Evolutionary conservation across 2,329 filamentous ascomycete genomes (phyloP).

Genomic region (Rugonectria rugulosa): DNA sequence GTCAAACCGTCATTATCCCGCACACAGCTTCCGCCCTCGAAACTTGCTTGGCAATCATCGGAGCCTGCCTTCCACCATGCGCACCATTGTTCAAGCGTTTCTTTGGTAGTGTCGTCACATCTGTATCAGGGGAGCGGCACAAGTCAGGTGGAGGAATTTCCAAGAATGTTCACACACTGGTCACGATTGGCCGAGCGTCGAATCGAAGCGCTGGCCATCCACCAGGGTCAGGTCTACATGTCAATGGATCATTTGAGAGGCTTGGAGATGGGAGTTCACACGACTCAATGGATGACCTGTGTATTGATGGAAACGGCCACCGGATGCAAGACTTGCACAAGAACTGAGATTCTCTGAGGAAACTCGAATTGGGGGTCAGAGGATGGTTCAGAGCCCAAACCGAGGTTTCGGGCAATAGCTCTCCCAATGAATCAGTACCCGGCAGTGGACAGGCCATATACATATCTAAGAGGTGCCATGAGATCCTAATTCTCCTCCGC

Average conservation of each 20-base stretch:
- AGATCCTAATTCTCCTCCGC: too few species aligned
- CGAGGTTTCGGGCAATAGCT: too few species aligned
- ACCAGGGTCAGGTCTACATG: background rate
- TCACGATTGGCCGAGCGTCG: conserved; percentile 7
- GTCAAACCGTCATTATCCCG: conserved; percentile 10
- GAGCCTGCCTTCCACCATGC: conserved; percentile 15
- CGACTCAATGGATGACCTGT: conserved; percentile 7
- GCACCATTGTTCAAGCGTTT: conserved; percentile 26
- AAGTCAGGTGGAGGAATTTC: background rate
- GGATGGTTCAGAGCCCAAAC: too few species aligned
- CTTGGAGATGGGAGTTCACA: conserved; percentile 16
- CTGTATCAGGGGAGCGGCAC: background rate
- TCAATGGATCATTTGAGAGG: conserved; percentile 13
- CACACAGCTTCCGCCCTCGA: conserved; percentile 30
- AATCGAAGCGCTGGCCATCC: background rate
- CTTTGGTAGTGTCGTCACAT: background rate
- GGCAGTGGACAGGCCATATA: too few species aligned
- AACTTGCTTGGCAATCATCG: conserved; percentile 22
- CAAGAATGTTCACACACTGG: background rate
- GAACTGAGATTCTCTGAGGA: too few species aligned
- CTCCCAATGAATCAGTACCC: too few species aligned
- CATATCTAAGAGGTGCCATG: too few species aligned
- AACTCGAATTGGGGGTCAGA: too few species aligned
- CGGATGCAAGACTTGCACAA: background rate
- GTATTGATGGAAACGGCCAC: background rate